A percentile compares a stretch with the other conserved stretches of the same genome.
These are phyloP conservation scores for Botrytis squamosa DNA, from an alignment of 2,329 filamentous ascomycete species.

Conservation along the genomic window DNA sequence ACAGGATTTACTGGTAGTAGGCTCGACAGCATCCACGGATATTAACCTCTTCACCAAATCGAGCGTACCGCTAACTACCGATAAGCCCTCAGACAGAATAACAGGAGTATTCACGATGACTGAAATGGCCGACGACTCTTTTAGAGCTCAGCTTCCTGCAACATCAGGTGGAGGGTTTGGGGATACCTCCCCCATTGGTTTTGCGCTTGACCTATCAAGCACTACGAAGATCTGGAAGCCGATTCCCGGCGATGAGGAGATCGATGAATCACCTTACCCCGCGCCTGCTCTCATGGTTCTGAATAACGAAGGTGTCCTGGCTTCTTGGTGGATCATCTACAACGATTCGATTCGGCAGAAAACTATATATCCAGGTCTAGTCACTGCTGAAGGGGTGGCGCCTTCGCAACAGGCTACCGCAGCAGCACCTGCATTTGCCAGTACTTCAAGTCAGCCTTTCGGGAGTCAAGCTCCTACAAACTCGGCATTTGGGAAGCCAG, in stretches of 20 bases:
- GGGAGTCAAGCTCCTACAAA: conserved; percentile 16
- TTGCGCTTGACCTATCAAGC: conserved; percentile 79
- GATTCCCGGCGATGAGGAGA: conserved; percentile 68
- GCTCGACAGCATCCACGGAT: conserved; percentile 77
- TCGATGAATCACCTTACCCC: conserved; percentile 75
- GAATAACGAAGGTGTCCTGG: conserved; percentile 84
- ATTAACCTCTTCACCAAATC: conserved; percentile 77
- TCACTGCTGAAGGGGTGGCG: conserved; percentile 41
- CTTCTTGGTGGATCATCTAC: conserved; percentile 90
- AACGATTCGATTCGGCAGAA: conserved; percentile 77
- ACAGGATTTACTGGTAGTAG: conserved; percentile 76
- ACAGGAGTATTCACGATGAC: conserved; percentile 72
- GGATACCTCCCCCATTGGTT: conserved; percentile 77
- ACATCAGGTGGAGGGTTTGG: conserved; percentile 53
- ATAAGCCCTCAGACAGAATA: conserved; percentile 58
- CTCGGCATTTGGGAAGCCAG: conserved; percentile 40
- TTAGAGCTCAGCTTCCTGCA: conserved; percentile 73
- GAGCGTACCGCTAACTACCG: conserved; percentile 61
- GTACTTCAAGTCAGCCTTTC: conserved; percentile 23
- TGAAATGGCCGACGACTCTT: conserved; percentile 69
- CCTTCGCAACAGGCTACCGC: conserved; percentile 33
- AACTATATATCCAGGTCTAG: conserved; percentile 70
- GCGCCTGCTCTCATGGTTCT: conserved; percentile 81
- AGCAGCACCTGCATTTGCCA: conserved; percentile 34
- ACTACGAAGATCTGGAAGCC: conserved; percentile 76